Percentiles rank a stretch among this genome's conserved stretches.
Conservation (phyloP, 768 basidiomycete genomes). For the Suillus bovinus region DNA sequence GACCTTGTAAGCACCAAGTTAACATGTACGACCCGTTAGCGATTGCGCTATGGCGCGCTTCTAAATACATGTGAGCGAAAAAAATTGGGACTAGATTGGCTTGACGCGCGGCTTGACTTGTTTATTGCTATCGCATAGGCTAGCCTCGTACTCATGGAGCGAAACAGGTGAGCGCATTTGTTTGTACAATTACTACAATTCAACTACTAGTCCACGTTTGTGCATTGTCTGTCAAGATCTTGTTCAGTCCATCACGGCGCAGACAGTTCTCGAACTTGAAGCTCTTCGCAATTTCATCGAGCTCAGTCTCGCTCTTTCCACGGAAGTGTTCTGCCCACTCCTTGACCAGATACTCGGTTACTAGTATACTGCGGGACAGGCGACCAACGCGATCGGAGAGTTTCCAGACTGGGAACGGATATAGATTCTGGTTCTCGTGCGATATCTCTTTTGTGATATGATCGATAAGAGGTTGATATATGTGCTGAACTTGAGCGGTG, state of each 20-base stretch:
- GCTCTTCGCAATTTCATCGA: slow-evolving; percentile 75
- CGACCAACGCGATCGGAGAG: slow-evolving; percentile 54
- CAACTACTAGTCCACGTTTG: slow-evolving; percentile 10
- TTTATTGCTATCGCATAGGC: background rate
- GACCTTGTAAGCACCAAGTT: background rate
- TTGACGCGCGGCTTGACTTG: background rate
- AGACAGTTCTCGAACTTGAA: slow-evolving; percentile 72
- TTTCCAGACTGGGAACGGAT: slow-evolving; percentile 68
- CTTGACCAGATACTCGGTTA: slow-evolving; percentile 68
- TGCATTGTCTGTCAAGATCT: slow-evolving; percentile 47
- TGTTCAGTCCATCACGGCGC: slow-evolving; percentile 67
- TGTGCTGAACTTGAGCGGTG: slow-evolving; percentile 49
- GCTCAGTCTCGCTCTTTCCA: slow-evolving; percentile 55
- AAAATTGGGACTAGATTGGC: background rate
- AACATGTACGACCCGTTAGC: background rate
- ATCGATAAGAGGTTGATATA: slow-evolving; percentile 67
- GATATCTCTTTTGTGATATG: slow-evolving; percentile 61
- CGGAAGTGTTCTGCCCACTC: slow-evolving; percentile 75
- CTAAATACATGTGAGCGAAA: too few species aligned
- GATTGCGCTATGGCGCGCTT: background rate
- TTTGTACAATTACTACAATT: background rate
- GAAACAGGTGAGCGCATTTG: background rate
- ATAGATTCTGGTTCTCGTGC: slow-evolving; percentile 50
- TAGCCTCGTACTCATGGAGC: background rate
- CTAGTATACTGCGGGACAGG: slow-evolving; percentile 63